A percentile compares a stretch with the other conserved stretches of the same genome.
phyloP scores from a whole-genome alignment of 176 grass and related monocot species.

The Hordeum vulgare region DNA sequence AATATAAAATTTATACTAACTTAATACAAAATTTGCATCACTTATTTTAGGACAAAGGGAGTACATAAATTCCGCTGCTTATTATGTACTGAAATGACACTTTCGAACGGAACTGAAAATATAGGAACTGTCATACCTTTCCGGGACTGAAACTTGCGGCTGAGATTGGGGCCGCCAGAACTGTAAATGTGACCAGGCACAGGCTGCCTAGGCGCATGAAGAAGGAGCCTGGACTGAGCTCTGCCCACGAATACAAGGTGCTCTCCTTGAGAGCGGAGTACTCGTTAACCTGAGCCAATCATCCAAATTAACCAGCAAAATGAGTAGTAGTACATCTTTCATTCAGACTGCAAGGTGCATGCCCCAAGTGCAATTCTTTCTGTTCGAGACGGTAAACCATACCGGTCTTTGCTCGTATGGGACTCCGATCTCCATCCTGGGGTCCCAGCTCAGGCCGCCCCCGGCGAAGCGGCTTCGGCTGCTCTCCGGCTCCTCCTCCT shows the following conservation, averaged over 20 bases:
- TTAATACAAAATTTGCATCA: too few relatives aligned
- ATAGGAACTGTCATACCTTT: constrained; percentile 32
- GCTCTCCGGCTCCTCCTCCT: constrained; percentile 66
- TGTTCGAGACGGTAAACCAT: neutral
- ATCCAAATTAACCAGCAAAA: neutral
- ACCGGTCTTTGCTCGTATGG: constrained; percentile 95
- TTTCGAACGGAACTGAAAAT: neutral
- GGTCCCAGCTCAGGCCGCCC: constrained; percentile 66
- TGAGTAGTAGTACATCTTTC: neutral
- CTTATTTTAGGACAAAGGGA: too few relatives aligned
- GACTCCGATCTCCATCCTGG: constrained; percentile 76
- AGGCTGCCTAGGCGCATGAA: constrained; percentile 73
- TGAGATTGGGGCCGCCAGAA: constrained; percentile 78
- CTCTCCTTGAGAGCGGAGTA: constrained; percentile 82
- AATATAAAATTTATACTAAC: too few relatives aligned
- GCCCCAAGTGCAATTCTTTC: neutral
- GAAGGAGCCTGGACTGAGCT: constrained; percentile 60
- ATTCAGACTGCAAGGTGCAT: neutral
- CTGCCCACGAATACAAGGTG: constrained; percentile 84
- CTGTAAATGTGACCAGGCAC: constrained; percentile 66
- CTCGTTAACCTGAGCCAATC: constrained; percentile 73
- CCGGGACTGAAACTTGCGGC: constrained; percentile 76
- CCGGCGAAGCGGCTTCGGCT: constrained; percentile 58
- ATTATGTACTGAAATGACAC: neutral
- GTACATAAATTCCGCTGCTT: too few relatives aligned